phyloP scores from a whole-genome alignment of 2,329 filamentous ascomycete species.

The Calycina herbarum region DNA sequence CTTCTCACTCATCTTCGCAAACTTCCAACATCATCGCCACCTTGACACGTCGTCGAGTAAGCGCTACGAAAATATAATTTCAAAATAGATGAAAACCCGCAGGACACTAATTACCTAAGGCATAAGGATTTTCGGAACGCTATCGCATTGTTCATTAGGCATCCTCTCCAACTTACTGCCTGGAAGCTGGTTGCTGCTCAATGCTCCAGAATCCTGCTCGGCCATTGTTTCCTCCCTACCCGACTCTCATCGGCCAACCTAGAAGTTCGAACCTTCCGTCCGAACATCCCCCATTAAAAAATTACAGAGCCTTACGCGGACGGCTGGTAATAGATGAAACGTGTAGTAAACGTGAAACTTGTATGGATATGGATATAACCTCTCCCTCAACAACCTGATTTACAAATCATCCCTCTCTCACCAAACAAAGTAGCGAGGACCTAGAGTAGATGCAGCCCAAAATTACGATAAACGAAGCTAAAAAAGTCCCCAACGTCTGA shows the following conservation, averaged over 20 bases:
- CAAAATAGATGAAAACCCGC: not conserved
- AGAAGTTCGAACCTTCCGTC: not conserved
- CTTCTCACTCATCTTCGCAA: not conserved
- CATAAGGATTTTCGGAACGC: not conserved
- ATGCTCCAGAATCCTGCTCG: not conserved
- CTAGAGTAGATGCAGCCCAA: no score
- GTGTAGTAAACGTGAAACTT: no score
- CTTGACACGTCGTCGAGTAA: constrained; percentile 3
- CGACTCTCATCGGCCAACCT: not conserved
- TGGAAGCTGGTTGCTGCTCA: no score
- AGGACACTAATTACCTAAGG: not conserved
- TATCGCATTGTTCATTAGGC: not conserved
- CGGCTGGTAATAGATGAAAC: no score
- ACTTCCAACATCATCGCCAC: not conserved
- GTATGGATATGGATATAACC: no score
- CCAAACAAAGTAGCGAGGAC: no score
- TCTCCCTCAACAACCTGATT: no score
- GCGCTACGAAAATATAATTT: not conserved
- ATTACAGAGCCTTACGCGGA: not conserved
- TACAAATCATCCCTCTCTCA: no score
- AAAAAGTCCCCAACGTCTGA: not conserved
- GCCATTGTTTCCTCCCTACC: not conserved
- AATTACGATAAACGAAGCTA: no score
- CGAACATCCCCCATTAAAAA: not conserved
- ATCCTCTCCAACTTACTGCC: not conserved